A percentile compares a stretch with the other conserved stretches of the same genome.
Conservation (phyloP, 106 monocot species). For the Platanthera guangdongensis region DNA sequence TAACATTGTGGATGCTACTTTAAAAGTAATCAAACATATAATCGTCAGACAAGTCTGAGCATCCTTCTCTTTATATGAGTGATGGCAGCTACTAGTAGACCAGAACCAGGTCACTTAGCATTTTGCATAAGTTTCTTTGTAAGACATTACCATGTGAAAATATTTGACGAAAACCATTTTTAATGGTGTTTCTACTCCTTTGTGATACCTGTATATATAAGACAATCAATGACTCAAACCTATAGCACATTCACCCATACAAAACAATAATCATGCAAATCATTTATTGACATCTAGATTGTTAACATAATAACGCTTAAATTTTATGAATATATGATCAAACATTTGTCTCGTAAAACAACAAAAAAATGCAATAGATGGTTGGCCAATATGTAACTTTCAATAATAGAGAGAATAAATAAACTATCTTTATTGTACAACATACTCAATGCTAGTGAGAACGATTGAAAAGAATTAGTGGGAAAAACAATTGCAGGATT, state of each 20-base stretch:
- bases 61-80: too few relatives aligned
- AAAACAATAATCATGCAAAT: not conserved
- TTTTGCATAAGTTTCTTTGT: not conserved
- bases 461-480: not conserved
- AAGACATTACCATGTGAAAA: not conserved
- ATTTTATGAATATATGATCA: not conserved
- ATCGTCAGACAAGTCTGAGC: too few relatives aligned
- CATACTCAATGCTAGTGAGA: not conserved
- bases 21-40: too few relatives aligned
- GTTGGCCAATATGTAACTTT: not conserved
- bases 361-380: not conserved
- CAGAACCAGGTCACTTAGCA: not conserved
- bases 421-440: not conserved
- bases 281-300: not conserved
- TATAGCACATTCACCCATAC: not conserved
- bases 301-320: not conserved
- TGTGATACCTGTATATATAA: not conserved
- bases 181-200: not conserved
- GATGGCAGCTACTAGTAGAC: too few relatives aligned
- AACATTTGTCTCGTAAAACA: not conserved
- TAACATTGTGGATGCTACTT: too few relatives aligned
- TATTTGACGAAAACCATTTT: not conserved
- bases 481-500: slow-evolving; percentile 8
- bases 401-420: not conserved
- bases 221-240: not conserved